phyloP scores from a whole-genome alignment of 495 filamentous ascomycete genomes.

The Tuber aestivum region DNA sequence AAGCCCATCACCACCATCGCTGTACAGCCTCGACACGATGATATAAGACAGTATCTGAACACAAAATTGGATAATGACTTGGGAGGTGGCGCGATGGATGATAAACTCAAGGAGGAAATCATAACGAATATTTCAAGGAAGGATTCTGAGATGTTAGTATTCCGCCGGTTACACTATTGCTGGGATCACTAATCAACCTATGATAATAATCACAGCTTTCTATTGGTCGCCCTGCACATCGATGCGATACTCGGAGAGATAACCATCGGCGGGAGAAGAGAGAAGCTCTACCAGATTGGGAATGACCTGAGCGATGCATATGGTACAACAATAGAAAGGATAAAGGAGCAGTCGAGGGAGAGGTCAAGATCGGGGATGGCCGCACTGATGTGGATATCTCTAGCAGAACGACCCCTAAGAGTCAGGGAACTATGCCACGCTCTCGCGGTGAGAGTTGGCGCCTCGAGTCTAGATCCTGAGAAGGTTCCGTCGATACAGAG shows the following conservation, averaged over 20 bases:
- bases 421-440: background rate
- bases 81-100: too few relatives aligned
- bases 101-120: too few relatives aligned
- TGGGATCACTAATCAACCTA: background rate
- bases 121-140: background rate
- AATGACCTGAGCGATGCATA: background rate
- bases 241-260: background rate
- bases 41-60: background rate
- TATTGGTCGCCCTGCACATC: background rate
- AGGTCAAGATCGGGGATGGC: background rate
- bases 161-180: too few relatives aligned
- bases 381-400: background rate
- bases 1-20: background rate
- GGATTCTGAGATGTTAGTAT: background rate
- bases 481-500: background rate
- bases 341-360: background rate
- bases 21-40: background rate
- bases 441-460: background rate
- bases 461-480: background rate
- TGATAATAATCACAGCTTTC: background rate
- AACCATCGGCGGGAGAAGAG: background rate
- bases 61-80: background rate
- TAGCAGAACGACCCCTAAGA: background rate
- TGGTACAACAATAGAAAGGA: background rate
- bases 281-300: background rate